Evolutionary conservation across 108 stramenopile genomes (phyloP).

Genomic region (Cyclotella atomus): DNA sequence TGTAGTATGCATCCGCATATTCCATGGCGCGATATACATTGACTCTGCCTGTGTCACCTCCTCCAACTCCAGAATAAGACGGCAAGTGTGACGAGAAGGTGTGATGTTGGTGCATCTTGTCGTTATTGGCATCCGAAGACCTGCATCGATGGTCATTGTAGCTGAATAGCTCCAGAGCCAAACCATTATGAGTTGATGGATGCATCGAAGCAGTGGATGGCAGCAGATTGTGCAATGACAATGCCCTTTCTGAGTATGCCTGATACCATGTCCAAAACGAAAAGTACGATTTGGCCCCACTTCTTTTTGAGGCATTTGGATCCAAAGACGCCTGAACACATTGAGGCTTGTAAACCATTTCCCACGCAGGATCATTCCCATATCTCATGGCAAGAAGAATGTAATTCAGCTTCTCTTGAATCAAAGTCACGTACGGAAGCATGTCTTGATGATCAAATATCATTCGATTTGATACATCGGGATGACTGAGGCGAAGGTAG

Average conservation of each 20-base stretch:
- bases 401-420: conserved; percentile 53
- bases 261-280: conserved; percentile 60
- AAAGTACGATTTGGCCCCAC: conserved; percentile 10
- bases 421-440: conserved; percentile 33
- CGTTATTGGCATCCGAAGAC: not conserved
- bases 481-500: conserved; percentile 49
- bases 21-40: conserved; percentile 54
- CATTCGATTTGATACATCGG: conserved; percentile 19
- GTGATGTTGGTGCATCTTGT: conserved; percentile 27
- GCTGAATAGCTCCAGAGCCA: conserved; percentile 35
- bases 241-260: conserved; percentile 53
- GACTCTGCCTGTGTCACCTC: conserved; percentile 30
- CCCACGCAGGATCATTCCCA: conserved; percentile 71
- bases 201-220: conserved; percentile 9
- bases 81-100: conserved; percentile 18
- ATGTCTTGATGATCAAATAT: conserved; percentile 30
- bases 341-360: conserved; percentile 61
- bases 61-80: conserved; percentile 31
- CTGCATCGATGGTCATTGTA: conserved; percentile 29
- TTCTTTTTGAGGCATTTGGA: not conserved
- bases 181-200: not conserved
- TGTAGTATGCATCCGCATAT: conserved; percentile 56
- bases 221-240: conserved; percentile 36
- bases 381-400: conserved; percentile 61
- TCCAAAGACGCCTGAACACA: conserved; percentile 53